A percentile compares a stretch with the other conserved stretches of the same genome.
These are phyloP conservation scores for Iris macrosiphon DNA, from an alignment of 106 monocot genomes.

Conservation along the genomic window DNA sequence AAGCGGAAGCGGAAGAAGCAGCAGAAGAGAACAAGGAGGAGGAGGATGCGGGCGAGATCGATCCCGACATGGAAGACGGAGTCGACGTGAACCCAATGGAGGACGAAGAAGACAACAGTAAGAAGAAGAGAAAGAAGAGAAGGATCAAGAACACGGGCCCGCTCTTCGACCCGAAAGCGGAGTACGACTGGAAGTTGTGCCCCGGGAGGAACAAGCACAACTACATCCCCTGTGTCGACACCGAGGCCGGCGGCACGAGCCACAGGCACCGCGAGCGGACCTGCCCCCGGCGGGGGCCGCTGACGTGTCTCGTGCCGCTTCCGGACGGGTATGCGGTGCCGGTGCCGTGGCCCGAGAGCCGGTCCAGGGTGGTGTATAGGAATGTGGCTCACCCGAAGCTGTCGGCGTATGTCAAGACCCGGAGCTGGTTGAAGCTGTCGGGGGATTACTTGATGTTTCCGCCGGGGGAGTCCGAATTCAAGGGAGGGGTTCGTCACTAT, in stretches of 20 bases:
- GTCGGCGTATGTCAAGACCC: constrained; percentile 45
- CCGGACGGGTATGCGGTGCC: constrained; percentile 53
- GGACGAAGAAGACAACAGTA: constrained; percentile 13
- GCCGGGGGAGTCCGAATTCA: constrained; percentile 46
- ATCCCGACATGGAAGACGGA: constrained; percentile 37
- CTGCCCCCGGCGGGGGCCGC: constrained; percentile 43
- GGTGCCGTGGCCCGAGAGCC: constrained; percentile 76
- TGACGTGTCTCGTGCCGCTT: constrained; percentile 64
- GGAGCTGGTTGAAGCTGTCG: constrained; percentile 58
- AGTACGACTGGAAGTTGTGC: constrained; percentile 74
- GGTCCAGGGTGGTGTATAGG: constrained; percentile 65
- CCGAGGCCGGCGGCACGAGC: constrained; percentile 45
- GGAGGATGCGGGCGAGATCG: constrained; percentile 14
- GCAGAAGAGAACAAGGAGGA: constrained; percentile 11
- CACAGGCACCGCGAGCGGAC: constrained; percentile 86
- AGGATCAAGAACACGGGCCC: constrained; percentile 38
- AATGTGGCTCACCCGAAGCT: constrained; percentile 84
- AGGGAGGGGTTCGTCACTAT: constrained; percentile 58
- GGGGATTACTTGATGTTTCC: constrained; percentile 59
- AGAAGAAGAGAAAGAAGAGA: constrained; percentile 11
- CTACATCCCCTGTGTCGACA: constrained; percentile 74
- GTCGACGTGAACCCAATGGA: constrained; percentile 34
- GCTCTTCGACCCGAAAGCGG: constrained; percentile 51
- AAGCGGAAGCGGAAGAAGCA: constrained; percentile 7
- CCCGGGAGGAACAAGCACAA: constrained; percentile 42